Percentiles rank a stretch among this genome's conserved stretches.
Conservation (phyloP, 208 protist genomes). For the Acanthamoeba sp. region DNA sequence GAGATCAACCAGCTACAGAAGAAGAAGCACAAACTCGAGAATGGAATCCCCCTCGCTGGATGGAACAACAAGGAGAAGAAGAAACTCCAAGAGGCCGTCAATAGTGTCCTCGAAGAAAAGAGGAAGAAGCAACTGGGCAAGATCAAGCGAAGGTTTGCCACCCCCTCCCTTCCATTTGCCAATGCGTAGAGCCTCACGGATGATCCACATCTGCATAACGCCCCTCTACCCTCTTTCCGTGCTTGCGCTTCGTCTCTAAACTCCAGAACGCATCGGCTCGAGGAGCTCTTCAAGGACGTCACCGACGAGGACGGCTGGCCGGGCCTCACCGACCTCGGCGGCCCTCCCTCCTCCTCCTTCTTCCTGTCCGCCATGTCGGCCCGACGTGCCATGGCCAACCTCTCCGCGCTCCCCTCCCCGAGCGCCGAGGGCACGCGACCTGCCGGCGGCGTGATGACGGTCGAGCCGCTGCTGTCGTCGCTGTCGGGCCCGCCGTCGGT, state of each 20-base stretch:
- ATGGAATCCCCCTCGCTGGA: not conserved
- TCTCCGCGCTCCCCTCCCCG: too few species aligned
- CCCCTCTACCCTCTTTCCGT: not conserved
- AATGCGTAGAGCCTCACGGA: too few species aligned
- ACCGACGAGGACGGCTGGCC: not conserved
- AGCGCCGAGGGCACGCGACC: too few species aligned
- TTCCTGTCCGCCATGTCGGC: too few species aligned
- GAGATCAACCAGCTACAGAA: constrained; percentile 60
- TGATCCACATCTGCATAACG: too few species aligned
- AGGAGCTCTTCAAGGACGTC: constrained; percentile 1
- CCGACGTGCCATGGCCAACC: not conserved
- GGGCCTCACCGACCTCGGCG: not conserved
- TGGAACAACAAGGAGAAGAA: constrained; percentile 9
- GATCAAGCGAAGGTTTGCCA: constrained; percentile 35
- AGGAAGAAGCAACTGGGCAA: constrained; percentile 31
- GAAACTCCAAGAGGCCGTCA: constrained; percentile 57
- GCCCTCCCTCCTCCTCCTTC: too few species aligned
- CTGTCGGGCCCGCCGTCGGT: not conserved
- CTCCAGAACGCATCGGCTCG: constrained; percentile 8
- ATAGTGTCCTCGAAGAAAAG: constrained; percentile 41
- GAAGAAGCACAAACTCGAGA: constrained; percentile 58
- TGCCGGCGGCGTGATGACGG: not conserved
- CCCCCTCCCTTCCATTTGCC: not conserved
- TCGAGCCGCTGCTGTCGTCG: not conserved
- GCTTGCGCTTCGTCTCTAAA: not conserved